These are phyloP conservation scores for Cornus suecica DNA, from an alignment of 148 eudicot species.

Conservation along the genomic window DNA sequence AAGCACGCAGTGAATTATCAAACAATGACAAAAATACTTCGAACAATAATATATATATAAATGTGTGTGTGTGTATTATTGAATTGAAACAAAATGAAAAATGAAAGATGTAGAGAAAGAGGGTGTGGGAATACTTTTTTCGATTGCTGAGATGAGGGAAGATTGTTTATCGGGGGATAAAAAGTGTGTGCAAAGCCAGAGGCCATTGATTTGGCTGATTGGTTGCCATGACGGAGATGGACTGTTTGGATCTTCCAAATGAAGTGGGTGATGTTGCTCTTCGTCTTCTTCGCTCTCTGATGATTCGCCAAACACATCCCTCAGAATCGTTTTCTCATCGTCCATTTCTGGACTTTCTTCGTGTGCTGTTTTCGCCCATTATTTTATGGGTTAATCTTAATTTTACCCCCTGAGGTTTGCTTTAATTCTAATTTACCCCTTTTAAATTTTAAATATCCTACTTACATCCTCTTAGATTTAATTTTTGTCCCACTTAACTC, in stretches of 20 bases:
- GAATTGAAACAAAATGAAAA: not conserved
- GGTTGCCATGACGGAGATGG: conserved; percentile 40
- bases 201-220: conserved; percentile 47
- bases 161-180: conserved; percentile 56
- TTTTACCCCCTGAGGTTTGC: no score
- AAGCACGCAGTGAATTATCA: no score
- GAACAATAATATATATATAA: no score
- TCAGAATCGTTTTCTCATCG: conserved; percentile 32
- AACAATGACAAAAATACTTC: no score
- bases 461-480: no score
- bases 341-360: conserved; percentile 20
- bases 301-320: conserved; percentile 72
- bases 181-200: conserved; percentile 68
- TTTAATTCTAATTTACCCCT: no score
- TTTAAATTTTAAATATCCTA: no score
- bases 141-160: conserved; percentile 49
- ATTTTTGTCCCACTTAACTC: no score
- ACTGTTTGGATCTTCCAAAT: not conserved
- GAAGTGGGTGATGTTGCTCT: not conserved
- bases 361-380: no score
- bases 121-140: conserved; percentile 31
- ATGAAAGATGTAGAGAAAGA: not conserved
- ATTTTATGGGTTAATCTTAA: no score
- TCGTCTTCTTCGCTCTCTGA: conserved; percentile 38
- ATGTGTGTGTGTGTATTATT: not conserved